Base-by-base conservation (phyloP, 495 filamentous ascomycete genomes). In the Penicillium herquei region DNA sequence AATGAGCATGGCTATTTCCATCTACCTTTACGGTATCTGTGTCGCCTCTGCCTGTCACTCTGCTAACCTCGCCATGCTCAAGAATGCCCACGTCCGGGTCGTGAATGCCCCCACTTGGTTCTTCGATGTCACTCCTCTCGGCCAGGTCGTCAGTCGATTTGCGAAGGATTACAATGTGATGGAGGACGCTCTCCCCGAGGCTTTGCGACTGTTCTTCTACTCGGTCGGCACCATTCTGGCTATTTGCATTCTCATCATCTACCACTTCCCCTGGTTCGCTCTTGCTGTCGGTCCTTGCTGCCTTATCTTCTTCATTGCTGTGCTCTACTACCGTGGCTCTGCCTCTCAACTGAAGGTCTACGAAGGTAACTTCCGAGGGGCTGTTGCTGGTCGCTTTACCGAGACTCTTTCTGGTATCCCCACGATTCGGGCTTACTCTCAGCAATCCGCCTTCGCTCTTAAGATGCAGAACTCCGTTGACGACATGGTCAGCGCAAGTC, bases 351-450 rank as follows among this genome's bases (percentile, higher is more conserved):
- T 46, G 11, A 46, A 46, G 26, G 21, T 18, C 21, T 26, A 31
- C 8, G 43, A 46, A 26, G 21, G 13, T 8, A 13, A 31, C 13
- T 12, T 46, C 18, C 18, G 43, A 11, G 26, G 43, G 7, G 43
- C n/a, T 46, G 43, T 46, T 32, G 7, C 14, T 12, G 43, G 21
- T 26, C 43, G 43, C 43, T 80, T 85, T 45, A 54, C 78, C 2
- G 83, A 86, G 43, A 68, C 66, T 0, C 34, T 72, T 4, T 55
- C 63, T 12, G 73, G 81, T 2, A 49, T 79, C 3, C 53, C 62
- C 9, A 82, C 78, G 0, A 77, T 84, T 39, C 74, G 79, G 16
- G 67, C 77, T 2, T 81, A 81, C 43, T 71, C 70, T 39, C 80
- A 77, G 73, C 37, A 56, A 37, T 6, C 16, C 5, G 39, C 52